phyloP scores from a whole-genome alignment of 768 basidiomycete genomes.

The Clathrus columnatus region DNA sequence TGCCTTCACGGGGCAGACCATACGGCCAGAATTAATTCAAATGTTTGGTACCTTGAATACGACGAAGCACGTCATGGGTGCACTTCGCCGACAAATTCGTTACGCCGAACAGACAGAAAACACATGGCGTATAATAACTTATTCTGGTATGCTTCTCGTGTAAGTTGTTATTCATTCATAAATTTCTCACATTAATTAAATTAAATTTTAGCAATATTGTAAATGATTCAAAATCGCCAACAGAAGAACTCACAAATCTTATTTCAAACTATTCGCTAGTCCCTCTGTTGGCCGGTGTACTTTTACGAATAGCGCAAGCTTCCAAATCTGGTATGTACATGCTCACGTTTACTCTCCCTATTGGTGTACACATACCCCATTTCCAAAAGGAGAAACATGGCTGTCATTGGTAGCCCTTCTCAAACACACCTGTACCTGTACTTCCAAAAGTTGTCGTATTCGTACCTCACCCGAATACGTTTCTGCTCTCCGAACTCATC shows the following conservation, averaged over 20 bases:
- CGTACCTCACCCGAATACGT: slow-evolving; percentile 7
- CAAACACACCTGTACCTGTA: slow-evolving; percentile 10
- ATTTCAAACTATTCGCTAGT: not conserved
- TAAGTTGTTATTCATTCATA: not conserved
- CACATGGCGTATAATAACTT: slow-evolving; percentile 5
- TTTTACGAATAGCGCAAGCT: slow-evolving; percentile 1
- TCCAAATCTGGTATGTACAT: slow-evolving; percentile 3
- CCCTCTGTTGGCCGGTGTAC: slow-evolving; percentile 1
- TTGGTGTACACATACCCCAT: not conserved
- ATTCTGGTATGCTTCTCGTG: slow-evolving; percentile 8
- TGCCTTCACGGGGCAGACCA: slow-evolving; percentile 3
- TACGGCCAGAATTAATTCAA: not conserved
- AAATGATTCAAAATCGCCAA: slow-evolving; percentile 4
- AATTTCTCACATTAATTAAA: not conserved
- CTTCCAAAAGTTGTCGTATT: slow-evolving; percentile 3
- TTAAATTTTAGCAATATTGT: not conserved
- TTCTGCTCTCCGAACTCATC: slow-evolving; percentile 4
- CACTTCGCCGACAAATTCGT: not conserved
- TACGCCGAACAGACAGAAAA: not conserved
- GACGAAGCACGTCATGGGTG: not conserved
- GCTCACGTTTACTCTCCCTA: not conserved
- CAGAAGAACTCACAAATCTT: slow-evolving; percentile 4
- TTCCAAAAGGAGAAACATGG: slow-evolving; percentile 4
- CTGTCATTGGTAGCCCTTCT: slow-evolving; percentile 5
- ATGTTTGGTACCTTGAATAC: not conserved